Base-by-base conservation (phyloP, 2,329 filamentous ascomycete genomes). In the Phyllachora maydis region DNA sequence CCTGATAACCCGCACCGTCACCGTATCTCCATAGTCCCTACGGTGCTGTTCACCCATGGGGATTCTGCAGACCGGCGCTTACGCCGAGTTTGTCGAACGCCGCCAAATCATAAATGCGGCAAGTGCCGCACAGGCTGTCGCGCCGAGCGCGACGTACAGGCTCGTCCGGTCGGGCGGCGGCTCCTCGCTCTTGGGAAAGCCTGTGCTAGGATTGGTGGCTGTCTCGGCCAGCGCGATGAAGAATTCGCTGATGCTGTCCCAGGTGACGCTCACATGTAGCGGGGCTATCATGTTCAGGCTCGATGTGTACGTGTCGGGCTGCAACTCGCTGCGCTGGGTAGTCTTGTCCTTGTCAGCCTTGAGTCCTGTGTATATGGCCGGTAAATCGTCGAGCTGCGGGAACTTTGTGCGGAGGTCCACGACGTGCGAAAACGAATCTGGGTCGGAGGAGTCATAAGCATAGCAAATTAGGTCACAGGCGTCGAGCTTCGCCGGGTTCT, bases 341-440 rank as follows among this genome's bases (percentile, higher is more conserved):
- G 85, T 90, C 46, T 92, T 91, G 46, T 98, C 88, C 35, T 76
- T 69, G 46, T 98, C 88, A 3, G 88, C 88, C 48, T 98, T 98
- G 28, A 95, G 57, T 0, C 85, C 88, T 2, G 81, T 79, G 43
- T 91, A 98, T 6, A 98, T 73, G 6, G 79, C 74, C 0, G 88
- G 88, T 14, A 98, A 54, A n/a, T 79, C 71, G 42, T 91, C 77
- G 3, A 98, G 62, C 26, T 88, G 74, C 0, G 81, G 70, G 35
- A 85, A 76, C 37, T 72, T 76, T 26, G 66, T 62, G 20, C 83
- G 71, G 23, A 93, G 56, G 11, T 76, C 65, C 18, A 85, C 76
- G 25, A 98, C 81, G 40, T 95, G 83, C 2, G 76, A 70, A 46
- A 98, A 98, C 4, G 81, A 92, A 45, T 95, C 83, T 0, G 88